Base-by-base conservation (phyloP, 495 filamentous ascomycete species). In the Letharia lupina region DNA sequence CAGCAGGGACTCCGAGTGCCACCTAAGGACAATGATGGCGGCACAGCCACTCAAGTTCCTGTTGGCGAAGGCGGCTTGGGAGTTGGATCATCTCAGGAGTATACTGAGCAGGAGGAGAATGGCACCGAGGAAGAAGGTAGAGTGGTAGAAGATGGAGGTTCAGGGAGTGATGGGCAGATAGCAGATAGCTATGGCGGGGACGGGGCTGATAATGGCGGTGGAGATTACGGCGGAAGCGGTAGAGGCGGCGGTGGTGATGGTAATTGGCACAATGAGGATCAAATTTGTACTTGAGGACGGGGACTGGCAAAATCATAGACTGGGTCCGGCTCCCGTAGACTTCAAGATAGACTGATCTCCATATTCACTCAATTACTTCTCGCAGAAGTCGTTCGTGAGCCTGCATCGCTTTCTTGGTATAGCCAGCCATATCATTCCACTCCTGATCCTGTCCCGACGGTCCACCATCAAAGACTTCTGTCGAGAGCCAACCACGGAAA, bases 401-500 rank as follows among this genome's bases (percentile, higher is more conserved):
- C 33, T 78, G 76, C 81, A 83, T 88, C 2, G 86, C 86, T 66
- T 80, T 80, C 73, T 82, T 77, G 31, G 85, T 84, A 76, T 81
- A 90, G 20, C 73, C 71, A 2, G 73, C 71, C 76, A 91, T 74
- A 54, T 90, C 81, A 7, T 74, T 78, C 68, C 86, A 83, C 41
- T 84, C 77, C 70, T 80, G 81, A 45, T 81, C 83, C 58, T 82
- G 81, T 1, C 84, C 83, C 50, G 84, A 77, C 16, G 79, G 75
- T 8, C 84, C 84, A 28, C 81, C 78, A 77, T 93, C 88, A 77
- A 93, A 93, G 11, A 91, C 83, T 76, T 93, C 89, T 65, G 89
- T 83, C 3, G 84, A 87, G 56, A 91, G 86, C 84, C 86, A 91
- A 0, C 86, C 86, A 61, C 82, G 75, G 61, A 88, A 91, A 6